A percentile compares a stretch with the other conserved stretches of the same genome.
Conservation (phyloP, 2,329 filamentous ascomycete species). For the Neofusicoccum cordaticola region DNA sequence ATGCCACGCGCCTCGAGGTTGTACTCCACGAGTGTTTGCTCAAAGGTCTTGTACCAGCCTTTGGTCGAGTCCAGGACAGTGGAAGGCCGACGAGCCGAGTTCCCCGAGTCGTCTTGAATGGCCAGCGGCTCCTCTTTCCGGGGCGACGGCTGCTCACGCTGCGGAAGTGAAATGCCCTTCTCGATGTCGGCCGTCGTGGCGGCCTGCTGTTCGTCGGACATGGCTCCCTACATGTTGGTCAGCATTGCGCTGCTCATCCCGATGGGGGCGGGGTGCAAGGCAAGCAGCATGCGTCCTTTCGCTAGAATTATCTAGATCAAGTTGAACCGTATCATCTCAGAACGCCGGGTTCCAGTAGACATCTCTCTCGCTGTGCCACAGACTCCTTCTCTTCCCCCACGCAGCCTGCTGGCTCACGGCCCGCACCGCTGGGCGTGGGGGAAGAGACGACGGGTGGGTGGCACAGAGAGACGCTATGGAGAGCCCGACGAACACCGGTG, state of each 20-base stretch:
- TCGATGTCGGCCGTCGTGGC: conserved; percentile 10
- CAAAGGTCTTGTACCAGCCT: conserved; percentile 28
- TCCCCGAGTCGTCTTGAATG: not conserved
- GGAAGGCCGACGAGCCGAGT: not conserved
- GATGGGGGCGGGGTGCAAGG: conserved; percentile 12
- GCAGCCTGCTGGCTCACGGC: not conserved
- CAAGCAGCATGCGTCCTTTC: conserved; percentile 51
- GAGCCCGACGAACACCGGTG: conserved; percentile 12
- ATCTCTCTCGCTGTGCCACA: not conserved
- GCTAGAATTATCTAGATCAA: conserved; percentile 55
- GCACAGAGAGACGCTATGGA: not conserved
- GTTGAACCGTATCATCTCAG: conserved; percentile 56
- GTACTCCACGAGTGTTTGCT: conserved; percentile 46
- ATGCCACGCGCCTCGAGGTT: conserved; percentile 61
- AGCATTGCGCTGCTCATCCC: conserved; percentile 20
- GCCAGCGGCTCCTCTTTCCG: conserved; percentile 24
- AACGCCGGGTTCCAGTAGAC: conserved; percentile 25
- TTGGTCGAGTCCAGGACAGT: not conserved
- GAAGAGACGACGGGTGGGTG: not conserved
- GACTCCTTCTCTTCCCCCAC: not conserved
- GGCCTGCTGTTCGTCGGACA: conserved; percentile 28
- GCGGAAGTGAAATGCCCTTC: not conserved
- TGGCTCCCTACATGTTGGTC: conserved; percentile 12
- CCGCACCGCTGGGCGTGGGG: not conserved
- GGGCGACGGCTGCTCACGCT: not conserved